phyloP scores from a whole-genome alignment of 208 protist species.

The Leishmania lainsoni region DNA sequence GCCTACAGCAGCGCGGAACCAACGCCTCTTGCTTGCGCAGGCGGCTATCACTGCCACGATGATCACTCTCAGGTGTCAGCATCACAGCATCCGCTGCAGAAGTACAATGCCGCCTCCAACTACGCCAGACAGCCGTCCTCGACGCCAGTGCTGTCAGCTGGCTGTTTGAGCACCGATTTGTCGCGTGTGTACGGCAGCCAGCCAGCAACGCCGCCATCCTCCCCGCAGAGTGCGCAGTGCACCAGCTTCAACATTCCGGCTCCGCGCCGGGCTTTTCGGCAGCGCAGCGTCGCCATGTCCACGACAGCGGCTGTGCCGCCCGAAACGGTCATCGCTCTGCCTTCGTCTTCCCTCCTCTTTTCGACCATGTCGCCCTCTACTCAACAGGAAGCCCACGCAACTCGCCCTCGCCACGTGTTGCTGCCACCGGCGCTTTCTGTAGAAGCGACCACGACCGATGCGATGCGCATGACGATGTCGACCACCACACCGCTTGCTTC shows the following conservation, averaged over 20 bases:
- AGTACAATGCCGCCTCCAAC: not conserved
- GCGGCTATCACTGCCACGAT: not conserved
- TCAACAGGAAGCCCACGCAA: not conserved
- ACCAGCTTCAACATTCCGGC: not conserved
- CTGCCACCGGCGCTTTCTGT: constrained; percentile 4
- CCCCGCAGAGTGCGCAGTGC: not conserved
- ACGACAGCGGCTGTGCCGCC: not conserved
- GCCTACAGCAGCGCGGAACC: not conserved
- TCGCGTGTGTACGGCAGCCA: not conserved
- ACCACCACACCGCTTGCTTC: constrained; percentile 9
- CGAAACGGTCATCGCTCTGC: too few species aligned
- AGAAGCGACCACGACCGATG: not conserved
- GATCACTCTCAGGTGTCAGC: not conserved
- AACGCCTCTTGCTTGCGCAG: not conserved
- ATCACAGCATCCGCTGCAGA: not conserved
- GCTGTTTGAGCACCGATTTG: not conserved
- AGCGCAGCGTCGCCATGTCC: not conserved
- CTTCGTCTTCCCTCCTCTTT: not conserved
- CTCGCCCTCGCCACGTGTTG: not conserved
- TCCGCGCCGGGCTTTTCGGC: not conserved
- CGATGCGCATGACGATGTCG: not conserved
- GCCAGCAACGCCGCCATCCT: not conserved
- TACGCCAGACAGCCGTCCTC: not conserved
- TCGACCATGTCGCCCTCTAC: not conserved
- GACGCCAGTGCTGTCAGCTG: not conserved